Base-by-base conservation (phyloP, 2,329 filamentous ascomycete species). In the Cucurbitaria berberidis region DNA sequence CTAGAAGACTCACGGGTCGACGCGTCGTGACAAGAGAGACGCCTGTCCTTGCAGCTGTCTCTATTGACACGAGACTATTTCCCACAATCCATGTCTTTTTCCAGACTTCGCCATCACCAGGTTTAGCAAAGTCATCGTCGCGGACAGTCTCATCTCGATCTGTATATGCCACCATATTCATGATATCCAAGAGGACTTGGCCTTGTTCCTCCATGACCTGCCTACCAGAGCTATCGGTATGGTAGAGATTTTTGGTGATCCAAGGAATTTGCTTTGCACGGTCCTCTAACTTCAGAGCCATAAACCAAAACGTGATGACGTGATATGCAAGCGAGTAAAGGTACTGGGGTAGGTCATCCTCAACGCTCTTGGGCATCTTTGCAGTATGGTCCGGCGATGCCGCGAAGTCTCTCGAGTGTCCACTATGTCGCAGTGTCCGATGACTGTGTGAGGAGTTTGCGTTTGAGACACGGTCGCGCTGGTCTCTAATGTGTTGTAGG, bases 281-380 rank as follows among this genome's bases (percentile, higher is more conserved):
- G 70, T 97, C 92, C 32, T 88, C 85, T 45, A 96, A 82, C 68
- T 91, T 93, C 64, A 99, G 75, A 1, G 92, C 90, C 63, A 99
- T 82, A 72, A 98, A 99, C 95, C 95, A 99, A 71, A 96, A 97
- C 1, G 92, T 89, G 61, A 99, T 93, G 64, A 96, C 91, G 72
- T 98, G 93, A 71, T 96, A 96, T 8, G 93, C 93, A 46, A 98
- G 80, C 1, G 92, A 90, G 73, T 96, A 95, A 22, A 99, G 91
- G 72, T 99, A 99, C 74, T 95, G 90, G 4, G 93, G 92, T 44
- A 96, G 81, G 60, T 95, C 91, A 56, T 95, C 89, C 7, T 87
- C 81, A 57, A 79, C 67, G 59, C 70, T 50, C 75, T 77, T 53
- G 70, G 54, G 68, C 74, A 64, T 69, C 15, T 72, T 78, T 26